phyloP scores from a whole-genome alignment of 2,329 filamentous ascomycete genomes.

The Clarireedia sp. region DNA sequence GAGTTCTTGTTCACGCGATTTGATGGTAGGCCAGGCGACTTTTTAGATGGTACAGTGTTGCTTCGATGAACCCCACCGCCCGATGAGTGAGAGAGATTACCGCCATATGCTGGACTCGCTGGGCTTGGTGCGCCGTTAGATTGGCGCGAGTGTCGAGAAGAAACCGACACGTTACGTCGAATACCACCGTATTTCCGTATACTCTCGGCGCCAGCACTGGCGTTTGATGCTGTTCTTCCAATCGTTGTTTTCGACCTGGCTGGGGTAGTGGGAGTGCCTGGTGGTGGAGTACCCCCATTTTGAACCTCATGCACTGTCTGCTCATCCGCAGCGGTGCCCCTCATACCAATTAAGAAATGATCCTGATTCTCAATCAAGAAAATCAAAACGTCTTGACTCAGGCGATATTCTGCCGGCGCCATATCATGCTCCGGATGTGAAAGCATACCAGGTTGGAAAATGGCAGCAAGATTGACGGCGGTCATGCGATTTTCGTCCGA shows the following conservation, averaged over 20 bases:
- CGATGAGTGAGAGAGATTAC: slow-evolving; percentile 49
- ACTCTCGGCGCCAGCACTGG: slow-evolving; percentile 82
- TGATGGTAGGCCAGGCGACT: slow-evolving; percentile 64
- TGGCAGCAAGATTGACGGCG: slow-evolving; percentile 86
- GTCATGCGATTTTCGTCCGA: slow-evolving; percentile 96
- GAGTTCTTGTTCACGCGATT: slow-evolving; percentile 57
- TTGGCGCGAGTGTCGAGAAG: slow-evolving; percentile 75
- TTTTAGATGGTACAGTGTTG: slow-evolving; percentile 90
- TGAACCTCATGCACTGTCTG: slow-evolving; percentile 54
- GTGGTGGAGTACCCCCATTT: slow-evolving; percentile 57
- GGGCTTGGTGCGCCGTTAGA: slow-evolving; percentile 67
- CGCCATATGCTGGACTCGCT: slow-evolving; percentile 48
- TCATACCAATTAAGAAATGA: slow-evolving; percentile 97
- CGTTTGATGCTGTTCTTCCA: slow-evolving; percentile 73
- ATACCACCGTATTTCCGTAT: slow-evolving; percentile 72
- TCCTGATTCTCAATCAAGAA: slow-evolving; percentile 98
- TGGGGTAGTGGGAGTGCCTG: slow-evolving; percentile 42
- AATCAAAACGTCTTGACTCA: slow-evolving; percentile 95
- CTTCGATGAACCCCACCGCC: slow-evolving; percentile 60
- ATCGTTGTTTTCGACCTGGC: slow-evolving; percentile 50
- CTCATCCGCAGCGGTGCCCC: slow-evolving; percentile 94
- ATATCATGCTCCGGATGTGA: slow-evolving; percentile 93
- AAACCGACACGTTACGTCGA: slow-evolving; percentile 83
- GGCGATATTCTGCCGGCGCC: slow-evolving; percentile 84
- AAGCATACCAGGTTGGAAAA: slow-evolving; percentile 94